Base-by-base conservation (phyloP, 2,329 filamentous ascomycete species). In the Hyphodiscus sp. region DNA sequence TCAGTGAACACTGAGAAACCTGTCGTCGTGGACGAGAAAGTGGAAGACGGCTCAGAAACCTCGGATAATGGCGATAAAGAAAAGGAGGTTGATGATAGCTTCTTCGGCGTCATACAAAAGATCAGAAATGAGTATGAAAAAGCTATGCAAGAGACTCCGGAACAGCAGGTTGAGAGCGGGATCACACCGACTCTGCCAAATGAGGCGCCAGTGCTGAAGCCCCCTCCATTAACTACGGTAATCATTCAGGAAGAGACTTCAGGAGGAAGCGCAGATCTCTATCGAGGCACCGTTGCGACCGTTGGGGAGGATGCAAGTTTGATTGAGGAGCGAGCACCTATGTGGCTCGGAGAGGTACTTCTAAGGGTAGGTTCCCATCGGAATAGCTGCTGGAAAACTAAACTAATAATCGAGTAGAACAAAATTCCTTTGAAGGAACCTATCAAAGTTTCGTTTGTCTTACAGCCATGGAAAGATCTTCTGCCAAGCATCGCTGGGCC, bases 371-470 rank as follows among this genome's bases (percentile, higher is more conserved):
- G 73, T 38, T 52, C 15, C 38, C 47, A 13, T 15, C 6, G 19
- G 19, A 15, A 13, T 49, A 6, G 13, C 30, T n/a, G 3, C 41
- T 20, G 11, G 26, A 41, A 20, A 9, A 13, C 10, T 10, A 11
- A n/a, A 45, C 58, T 59, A 43, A 61, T n/a, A 55, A 41, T n/a
- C 46, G 2, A 48, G 18, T 68, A 90, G 76, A 96, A 96, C 68
- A 79, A 82, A 67, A 82, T 89, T 9, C 89, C 91, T 0, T 72
- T 78, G 55, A 97, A 97, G 73, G 94, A 97, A n/a, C 85, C 91
- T 1, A 82, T 92, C 62, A 99, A 99, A 76, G 85, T 97, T n/a
- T 91, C 89, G 2, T 99, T 99, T 66, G 81, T 96, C 16, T 76
- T 99, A 20, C 83, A 94, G 62, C 91, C 94, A 0, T 91, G 81